Evolutionary conservation across 2,329 filamentous ascomycete genomes (phyloP).

Genomic region (Apiospora rasikravindrae): DNA sequence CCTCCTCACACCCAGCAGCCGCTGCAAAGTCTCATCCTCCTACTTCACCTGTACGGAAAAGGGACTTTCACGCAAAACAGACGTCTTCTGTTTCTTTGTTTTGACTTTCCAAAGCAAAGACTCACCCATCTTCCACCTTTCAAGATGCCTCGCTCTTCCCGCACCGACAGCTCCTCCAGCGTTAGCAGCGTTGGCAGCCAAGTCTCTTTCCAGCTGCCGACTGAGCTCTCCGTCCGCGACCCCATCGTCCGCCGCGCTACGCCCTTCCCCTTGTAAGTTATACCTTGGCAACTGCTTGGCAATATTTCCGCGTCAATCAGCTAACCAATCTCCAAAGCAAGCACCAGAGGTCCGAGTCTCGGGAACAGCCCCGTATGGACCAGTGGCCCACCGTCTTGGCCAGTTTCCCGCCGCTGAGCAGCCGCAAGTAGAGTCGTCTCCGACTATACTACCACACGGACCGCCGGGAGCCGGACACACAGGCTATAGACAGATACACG

Average conservation of each 20-base stretch:
- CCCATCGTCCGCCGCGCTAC: conserved; percentile 9
- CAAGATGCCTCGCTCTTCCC: conserved; percentile 9
- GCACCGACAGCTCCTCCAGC: conserved; percentile 12
- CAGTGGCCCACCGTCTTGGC: conserved; percentile 7
- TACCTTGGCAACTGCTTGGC: background rate
- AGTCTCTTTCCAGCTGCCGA: conserved; percentile 5
- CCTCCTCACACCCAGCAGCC: background rate
- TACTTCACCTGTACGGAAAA: background rate
- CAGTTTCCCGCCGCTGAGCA: conserved; percentile 8
- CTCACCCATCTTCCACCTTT: background rate
- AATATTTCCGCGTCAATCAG: background rate
- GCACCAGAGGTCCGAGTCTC: background rate
- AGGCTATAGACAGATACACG: background rate
- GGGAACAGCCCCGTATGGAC: conserved; percentile 5
- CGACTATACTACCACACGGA: background rate
- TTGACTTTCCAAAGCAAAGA: background rate
- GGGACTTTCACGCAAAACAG: background rate
- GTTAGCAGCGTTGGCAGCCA: conserved; percentile 3
- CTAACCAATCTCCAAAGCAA: background rate
- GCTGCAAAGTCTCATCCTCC: background rate
- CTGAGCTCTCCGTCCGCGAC: conserved; percentile 4
- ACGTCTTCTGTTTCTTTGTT: conserved; percentile 5
- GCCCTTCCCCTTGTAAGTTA: conserved; percentile 5
- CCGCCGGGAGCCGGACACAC: background rate
- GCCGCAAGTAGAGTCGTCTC: conserved; percentile 1